These are phyloP conservation scores for Stygiomarasmius scandens DNA, from an alignment of 1,284 basidiomycete species.

Conservation along the genomic window DNA sequence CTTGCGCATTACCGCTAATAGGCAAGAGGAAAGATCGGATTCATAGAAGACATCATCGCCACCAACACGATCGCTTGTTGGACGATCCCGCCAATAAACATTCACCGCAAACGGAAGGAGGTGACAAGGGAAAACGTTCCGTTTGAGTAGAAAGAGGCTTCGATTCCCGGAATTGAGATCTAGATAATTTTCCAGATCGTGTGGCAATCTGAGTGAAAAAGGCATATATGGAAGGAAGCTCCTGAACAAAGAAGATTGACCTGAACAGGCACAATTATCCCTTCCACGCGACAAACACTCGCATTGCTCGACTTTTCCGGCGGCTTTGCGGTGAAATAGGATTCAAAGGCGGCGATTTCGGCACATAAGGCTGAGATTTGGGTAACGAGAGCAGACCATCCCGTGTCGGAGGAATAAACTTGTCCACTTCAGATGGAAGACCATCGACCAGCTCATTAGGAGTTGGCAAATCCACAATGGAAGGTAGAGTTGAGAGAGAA, in stretches of 20 bases:
- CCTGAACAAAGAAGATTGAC: background rate
- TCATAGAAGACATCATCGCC: background rate
- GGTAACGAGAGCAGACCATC: background rate
- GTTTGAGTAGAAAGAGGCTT: background rate
- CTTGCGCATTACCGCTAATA: background rate
- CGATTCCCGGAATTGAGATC: conserved; percentile 1
- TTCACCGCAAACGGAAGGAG: background rate
- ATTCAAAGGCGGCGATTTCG: background rate
- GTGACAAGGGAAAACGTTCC: background rate
- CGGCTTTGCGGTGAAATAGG: conserved; percentile 21
- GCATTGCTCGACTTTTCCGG: conserved; percentile 52
- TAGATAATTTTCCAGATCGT: background rate
- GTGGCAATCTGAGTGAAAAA: background rate
- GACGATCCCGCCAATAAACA: background rate
- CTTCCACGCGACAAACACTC: conserved; percentile 66
- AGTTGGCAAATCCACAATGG: background rate
- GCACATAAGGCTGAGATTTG: background rate
- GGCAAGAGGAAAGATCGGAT: background rate
- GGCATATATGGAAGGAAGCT: conserved; percentile 9
- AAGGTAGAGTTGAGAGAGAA: conserved; percentile 1
- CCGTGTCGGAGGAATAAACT: background rate
- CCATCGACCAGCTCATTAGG: background rate
- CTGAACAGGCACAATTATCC: conserved; percentile 12
- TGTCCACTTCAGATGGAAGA: background rate
- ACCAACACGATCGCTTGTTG: background rate